Percentiles rank a stretch among this genome's conserved stretches.
phyloP scores from a whole-genome alignment of 169 alveolate species.

The Plasmodium knowlesi region DNA sequence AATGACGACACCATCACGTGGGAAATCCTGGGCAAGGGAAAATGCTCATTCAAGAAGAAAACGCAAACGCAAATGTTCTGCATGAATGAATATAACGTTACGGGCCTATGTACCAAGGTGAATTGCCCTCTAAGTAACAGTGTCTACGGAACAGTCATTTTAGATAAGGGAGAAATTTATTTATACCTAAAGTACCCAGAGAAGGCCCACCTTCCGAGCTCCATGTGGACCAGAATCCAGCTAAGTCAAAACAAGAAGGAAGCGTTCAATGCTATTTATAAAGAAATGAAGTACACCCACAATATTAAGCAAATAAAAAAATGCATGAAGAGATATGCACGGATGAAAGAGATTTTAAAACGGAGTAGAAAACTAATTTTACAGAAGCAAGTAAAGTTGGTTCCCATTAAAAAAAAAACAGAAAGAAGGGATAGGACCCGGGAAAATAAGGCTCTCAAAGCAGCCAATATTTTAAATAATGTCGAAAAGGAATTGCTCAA shows the following conservation, averaged over 20 bases:
- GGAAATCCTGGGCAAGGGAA: slow-evolving; percentile 71
- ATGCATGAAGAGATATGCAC: slow-evolving; percentile 96
- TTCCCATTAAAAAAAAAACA: slow-evolving; percentile 97
- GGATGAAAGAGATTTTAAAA: slow-evolving; percentile 95
- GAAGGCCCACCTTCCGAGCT: slow-evolving; percentile 97
- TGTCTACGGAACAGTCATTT: slow-evolving; percentile 97
- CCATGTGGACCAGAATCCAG: slow-evolving; percentile 96
- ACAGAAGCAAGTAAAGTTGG: slow-evolving; percentile 77
- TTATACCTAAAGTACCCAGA: slow-evolving; percentile 98
- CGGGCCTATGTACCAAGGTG: slow-evolving; percentile 98
- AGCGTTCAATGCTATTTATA: slow-evolving; percentile 95
- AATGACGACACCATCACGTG: slow-evolving; percentile 63
- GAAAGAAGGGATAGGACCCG: slow-evolving; percentile 98
- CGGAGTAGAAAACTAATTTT: slow-evolving; percentile 91
- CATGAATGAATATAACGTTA: slow-evolving; percentile 92
- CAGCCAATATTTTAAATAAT: slow-evolving; percentile 97
- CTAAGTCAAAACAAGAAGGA: slow-evolving; percentile 90
- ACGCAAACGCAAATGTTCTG: slow-evolving; percentile 82
- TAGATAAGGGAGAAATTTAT: slow-evolving; percentile 90
- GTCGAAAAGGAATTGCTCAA: slow-evolving; percentile 96
- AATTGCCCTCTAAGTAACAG: slow-evolving; percentile 99
- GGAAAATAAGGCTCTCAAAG: slow-evolving; percentile 96
- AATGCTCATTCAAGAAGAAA: slow-evolving; percentile 64
- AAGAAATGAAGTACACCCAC: slow-evolving; percentile 93
- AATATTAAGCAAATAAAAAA: slow-evolving; percentile 95